Evolutionary conservation across 2,329 filamentous ascomycete genomes (phyloP), one percentile per base, ranked within the genome.

Genomic region (Hypocreales sp.): DNA sequence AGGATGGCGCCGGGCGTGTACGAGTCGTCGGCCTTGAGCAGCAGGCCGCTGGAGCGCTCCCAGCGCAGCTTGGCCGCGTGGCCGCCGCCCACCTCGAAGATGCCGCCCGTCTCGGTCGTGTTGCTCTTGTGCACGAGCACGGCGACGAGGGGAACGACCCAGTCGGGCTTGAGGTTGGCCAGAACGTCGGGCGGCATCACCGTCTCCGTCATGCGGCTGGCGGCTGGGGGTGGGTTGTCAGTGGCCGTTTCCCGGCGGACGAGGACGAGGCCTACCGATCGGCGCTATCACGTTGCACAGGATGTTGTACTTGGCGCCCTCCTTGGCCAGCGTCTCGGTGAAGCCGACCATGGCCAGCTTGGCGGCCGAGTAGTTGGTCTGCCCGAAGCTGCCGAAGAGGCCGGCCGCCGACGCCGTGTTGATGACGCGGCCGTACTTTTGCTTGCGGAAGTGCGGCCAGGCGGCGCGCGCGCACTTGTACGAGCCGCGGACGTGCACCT

Each of bases 221-320:
- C 90, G 40, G 87, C 87, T 72, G 24, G 3, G 24, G 10, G 18
- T 7, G 18, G 18, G 7, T 20, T 20, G 18, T 7, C 10, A 20
- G 18, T 7, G 18, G 18, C 18, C 10, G n/a, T n/a, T n/a, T n/a
- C n/a, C n/a, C n/a, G n/a, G n/a, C n/a, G n/a, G n/a, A n/a, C n/a
- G n/a, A n/a, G n/a, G n/a, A n/a, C 10, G 18, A 5, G 21, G 36
- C 54, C 31, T 50, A 58, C 55, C 56, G 47, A 94, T 86, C 28
- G 90, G 90, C 12, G 90, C 84, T 59, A 98, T 92, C 44, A 82
- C 82, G 56, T 98, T 98, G 63, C 67, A 73, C 44, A 93, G 60
- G 42, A 98, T 95, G 67, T 95, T 95, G 64, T 98, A 98, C 61
- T 95, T 95, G 50, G 72, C 64, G 40, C 90, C 90, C 63, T 98